Conservation (phyloP, 805 yeast genomes). For the Candida adriatica region DNA sequence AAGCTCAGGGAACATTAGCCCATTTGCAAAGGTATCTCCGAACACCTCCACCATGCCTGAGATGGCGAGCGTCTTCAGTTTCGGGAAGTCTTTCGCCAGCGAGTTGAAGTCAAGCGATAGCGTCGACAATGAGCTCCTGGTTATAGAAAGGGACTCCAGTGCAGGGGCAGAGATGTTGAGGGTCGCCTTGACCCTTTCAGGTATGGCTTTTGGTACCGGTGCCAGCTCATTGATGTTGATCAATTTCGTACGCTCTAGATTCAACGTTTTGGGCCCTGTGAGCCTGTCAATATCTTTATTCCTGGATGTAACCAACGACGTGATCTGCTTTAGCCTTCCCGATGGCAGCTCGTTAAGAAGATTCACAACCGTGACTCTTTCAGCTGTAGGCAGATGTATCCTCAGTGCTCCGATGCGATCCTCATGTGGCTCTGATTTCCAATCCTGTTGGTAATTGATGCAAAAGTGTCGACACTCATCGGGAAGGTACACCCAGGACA, state of each 20-base stretch:
- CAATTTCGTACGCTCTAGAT: background rate
- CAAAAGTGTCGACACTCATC: constrained; percentile 3
- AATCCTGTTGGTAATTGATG: constrained; percentile 2
- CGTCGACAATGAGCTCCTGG: constrained; percentile 1
- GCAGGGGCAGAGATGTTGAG: constrained; percentile 3
- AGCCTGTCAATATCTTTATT: constrained; percentile 1
- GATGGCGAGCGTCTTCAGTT: constrained; percentile 2
- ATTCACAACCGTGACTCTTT: constrained; percentile 2
- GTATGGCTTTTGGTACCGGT: too few relatives aligned
- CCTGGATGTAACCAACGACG: constrained; percentile 1
- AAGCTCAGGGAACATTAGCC: background rate
- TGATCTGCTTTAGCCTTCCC: constrained; percentile 1
- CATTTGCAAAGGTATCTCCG: constrained; percentile 1
- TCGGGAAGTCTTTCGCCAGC: constrained; percentile 2
- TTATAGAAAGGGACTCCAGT: constrained; percentile 3
- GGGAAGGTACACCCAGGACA: constrained; percentile 1
- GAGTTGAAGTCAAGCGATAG: constrained; percentile 1
- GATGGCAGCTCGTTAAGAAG: background rate
- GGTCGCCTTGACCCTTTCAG: background rate
- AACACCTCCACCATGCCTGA: background rate
- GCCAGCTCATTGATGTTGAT: background rate
- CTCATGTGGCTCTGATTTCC: background rate
- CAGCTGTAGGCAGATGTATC: constrained; percentile 2
- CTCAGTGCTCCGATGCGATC: background rate
- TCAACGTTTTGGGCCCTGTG: background rate